These are phyloP conservation scores for Fusarium sp. DNA, from an alignment of 2,329 filamentous ascomycete species.

Conservation along the genomic window DNA sequence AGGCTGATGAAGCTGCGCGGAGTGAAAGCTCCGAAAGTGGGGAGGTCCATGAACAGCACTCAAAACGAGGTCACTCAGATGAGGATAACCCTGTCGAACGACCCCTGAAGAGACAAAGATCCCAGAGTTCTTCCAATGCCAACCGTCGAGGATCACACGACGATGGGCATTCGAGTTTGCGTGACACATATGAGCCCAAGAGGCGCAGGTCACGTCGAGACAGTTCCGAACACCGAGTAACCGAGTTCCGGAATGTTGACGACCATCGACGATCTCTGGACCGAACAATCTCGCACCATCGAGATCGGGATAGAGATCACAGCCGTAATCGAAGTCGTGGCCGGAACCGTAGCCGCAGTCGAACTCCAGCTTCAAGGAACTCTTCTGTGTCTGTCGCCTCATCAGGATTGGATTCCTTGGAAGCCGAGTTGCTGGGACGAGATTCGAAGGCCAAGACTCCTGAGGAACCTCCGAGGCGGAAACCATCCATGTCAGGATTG, in stretches of 20 bases:
- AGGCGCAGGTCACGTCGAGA: slow-evolving; percentile 32
- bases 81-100: slow-evolving; percentile 34
- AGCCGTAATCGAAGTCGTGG: slow-evolving; percentile 15
- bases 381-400: slow-evolving; percentile 53
- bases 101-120: slow-evolving; percentile 42
- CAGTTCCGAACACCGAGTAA: slow-evolving; percentile 23
- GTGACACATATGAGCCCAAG: slow-evolving; percentile 30
- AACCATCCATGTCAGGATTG: slow-evolving; percentile 38
- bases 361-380: slow-evolving; percentile 49
- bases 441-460: slow-evolving; percentile 52
- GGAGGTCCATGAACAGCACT: slow-evolving; percentile 27
- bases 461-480: slow-evolving; percentile 43
- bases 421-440: slow-evolving; percentile 57
- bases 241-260: slow-evolving; percentile 22
- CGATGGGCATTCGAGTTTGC: neutral
- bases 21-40: slow-evolving; percentile 39
- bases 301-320: slow-evolving; percentile 28
- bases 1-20: slow-evolving; percentile 18
- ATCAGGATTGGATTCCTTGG: slow-evolving; percentile 57
- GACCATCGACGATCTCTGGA: slow-evolving; percentile 39
- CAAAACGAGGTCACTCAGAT: slow-evolving; percentile 34
- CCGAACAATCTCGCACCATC: slow-evolving; percentile 22
- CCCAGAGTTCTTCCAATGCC: slow-evolving; percentile 25
- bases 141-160: slow-evolving; percentile 25
- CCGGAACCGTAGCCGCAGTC: slow-evolving; percentile 27